Evolutionary conservation across 2,329 filamentous ascomycete genomes (phyloP), one percentile per base, ranked within the genome.

Genomic region (Pseudogymnoascus sp.): DNA sequence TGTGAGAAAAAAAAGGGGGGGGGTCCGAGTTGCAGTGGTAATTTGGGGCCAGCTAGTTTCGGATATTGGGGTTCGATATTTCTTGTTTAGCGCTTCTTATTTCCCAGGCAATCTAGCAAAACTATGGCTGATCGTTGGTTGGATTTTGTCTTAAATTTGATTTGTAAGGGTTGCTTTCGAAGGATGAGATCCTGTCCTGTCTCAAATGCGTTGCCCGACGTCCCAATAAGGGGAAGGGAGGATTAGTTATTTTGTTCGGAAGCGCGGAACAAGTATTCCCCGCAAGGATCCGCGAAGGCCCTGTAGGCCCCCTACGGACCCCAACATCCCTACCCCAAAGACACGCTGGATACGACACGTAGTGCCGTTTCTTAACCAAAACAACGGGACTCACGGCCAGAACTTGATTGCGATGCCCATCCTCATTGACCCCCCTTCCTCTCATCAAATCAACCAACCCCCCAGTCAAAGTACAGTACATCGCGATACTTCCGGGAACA

Each of bases 191-290:
- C 25, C 43, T 53, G 43, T 53, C 43, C 43, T 53, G 43, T 53
- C 43, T 53, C 43, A 47, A 53, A 33, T 28, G 25, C 18, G 22
- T 53, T 53, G 43, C 43, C 25, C 43, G 43, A 18, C 43, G 43
- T 53, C 25, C 43, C 25, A 53, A 53, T 53, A 30, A 33, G 25
- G 43, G 43, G 25, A 14, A 11, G 8, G 4, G 11, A 12, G 12
- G 11, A 14, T 12, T 36, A n/a, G 35, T 36, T 33, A 53, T n/a
- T 30, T 15, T 18, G 43, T 18, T 33, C 43, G 25, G 43, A 53
- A 53, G 43, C 25, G 25, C 43, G 43, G 43, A 53, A 53, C 43
- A 53, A 53, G 43, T 53, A 53, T 53, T 53, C 43, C 25, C 43
- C 43, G 43, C 25, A 2, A 18, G 43, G 41, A 50, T 50, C 41